phyloP scores from a whole-genome alignment of 2,329 filamentous ascomycete species.

The Hypoxylon sp. region DNA sequence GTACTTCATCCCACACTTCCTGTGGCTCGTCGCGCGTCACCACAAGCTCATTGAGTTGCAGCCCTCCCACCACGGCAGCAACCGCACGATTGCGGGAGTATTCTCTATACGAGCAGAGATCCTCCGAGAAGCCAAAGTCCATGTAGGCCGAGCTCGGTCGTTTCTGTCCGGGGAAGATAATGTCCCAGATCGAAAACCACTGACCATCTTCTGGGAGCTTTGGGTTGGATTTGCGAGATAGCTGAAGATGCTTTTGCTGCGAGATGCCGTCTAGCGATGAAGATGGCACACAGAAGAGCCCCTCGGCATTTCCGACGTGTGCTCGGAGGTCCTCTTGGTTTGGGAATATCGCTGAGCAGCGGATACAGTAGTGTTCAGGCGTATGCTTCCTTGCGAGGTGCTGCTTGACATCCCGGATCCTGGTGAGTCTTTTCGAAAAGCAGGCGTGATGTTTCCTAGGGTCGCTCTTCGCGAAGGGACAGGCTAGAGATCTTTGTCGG shows the following conservation, averaged over 20 bases:
- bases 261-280: conserved; percentile 30
- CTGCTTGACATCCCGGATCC: conserved; percentile 40
- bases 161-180: conserved; percentile 30
- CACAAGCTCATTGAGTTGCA: neutral
- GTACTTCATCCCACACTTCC: neutral
- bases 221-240: conserved; percentile 4
- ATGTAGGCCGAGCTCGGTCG: conserved; percentile 5
- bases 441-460: conserved; percentile 20
- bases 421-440: conserved; percentile 18
- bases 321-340: neutral
- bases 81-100: neutral
- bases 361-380: conserved; percentile 20
- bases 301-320: neutral
- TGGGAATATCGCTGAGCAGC: conserved; percentile 29
- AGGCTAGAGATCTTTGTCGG: conserved; percentile 21
- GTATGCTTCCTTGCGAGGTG: conserved; percentile 34
- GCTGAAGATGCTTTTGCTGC: neutral
- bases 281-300: conserved; percentile 3
- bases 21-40: neutral
- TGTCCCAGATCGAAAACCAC: conserved; percentile 38
- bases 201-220: conserved; percentile 22
- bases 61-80: conserved; percentile 1
- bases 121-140: conserved; percentile 2
- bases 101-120: conserved; percentile 4
- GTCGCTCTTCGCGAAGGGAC: conserved; percentile 38